Percentiles rank a stretch among this genome's conserved stretches.
Conservation (phyloP, 2,329 filamentous ascomycete species). For the Sclerotinia glacialis region DNA sequence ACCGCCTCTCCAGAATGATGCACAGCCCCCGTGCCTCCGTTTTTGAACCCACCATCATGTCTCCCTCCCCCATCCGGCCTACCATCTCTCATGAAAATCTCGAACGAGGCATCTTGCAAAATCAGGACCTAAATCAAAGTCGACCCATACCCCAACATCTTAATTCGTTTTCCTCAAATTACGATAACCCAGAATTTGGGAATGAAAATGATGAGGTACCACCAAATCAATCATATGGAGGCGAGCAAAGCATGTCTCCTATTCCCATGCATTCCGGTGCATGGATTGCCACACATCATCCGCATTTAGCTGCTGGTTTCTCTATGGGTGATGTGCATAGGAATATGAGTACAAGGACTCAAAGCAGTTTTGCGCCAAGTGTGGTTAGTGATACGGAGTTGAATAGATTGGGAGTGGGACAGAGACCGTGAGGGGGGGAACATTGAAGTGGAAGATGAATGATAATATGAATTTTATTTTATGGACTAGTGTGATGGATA, state of each 20-base stretch:
- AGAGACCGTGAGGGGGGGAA: background rate
- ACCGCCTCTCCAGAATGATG: slow-evolving; percentile 2
- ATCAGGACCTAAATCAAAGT: background rate
- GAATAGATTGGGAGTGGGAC: slow-evolving; percentile 32
- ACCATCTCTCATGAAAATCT: slow-evolving; percentile 6
- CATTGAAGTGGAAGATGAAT: background rate
- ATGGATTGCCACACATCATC: slow-evolving; percentile 4
- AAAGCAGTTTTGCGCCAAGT: slow-evolving; percentile 28
- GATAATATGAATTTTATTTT: slow-evolving; percentile 7
- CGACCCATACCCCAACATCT: background rate
- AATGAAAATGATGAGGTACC: background rate
- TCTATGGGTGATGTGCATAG: slow-evolving; percentile 15
- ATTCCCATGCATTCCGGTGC: background rate
- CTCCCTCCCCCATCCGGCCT: slow-evolving; percentile 10
- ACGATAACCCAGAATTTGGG: background rate
- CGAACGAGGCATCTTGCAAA: slow-evolving; percentile 5
- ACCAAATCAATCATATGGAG: background rate
- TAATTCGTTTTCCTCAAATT: background rate
- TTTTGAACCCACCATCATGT: slow-evolving; percentile 8
- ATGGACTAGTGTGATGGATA: background rate
- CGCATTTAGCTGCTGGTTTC: background rate
- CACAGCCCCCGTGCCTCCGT: slow-evolving; percentile 11
- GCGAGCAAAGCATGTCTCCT: background rate
- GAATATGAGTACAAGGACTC: slow-evolving; percentile 29
- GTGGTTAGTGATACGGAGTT: slow-evolving; percentile 32